phyloP scores from a whole-genome alignment of 208 protist species.

The Kentomonas sorsogonicus region DNA sequence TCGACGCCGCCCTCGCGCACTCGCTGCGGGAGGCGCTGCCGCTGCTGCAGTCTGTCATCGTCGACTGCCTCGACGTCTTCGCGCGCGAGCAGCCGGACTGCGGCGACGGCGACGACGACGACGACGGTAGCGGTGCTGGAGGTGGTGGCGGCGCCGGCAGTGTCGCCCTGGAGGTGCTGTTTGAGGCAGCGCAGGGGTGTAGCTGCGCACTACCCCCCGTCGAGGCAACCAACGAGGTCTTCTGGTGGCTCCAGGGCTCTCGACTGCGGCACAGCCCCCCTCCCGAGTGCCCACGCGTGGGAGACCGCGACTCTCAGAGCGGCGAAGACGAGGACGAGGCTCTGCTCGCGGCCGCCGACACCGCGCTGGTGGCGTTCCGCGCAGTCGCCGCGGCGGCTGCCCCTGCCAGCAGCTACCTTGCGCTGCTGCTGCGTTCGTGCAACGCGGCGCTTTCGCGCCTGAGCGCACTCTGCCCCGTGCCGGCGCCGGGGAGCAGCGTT shows the following conservation, averaged over 20 bases:
- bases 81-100: constrained; percentile 11
- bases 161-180: constrained; percentile 21
- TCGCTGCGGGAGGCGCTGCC: not conserved
- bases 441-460: constrained; percentile 22
- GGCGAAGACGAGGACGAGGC: no score
- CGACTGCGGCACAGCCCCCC: not conserved
- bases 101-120: no score
- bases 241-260: constrained; percentile 17
- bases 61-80: constrained; percentile 20
- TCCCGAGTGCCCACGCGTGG: not conserved
- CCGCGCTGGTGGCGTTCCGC: no score
- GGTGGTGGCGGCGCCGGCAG: constrained; percentile 19
- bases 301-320: no score
- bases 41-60: constrained; percentile 12
- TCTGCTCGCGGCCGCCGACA: no score
- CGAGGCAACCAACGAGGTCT: constrained; percentile 19
- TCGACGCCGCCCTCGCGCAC: not conserved
- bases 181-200: constrained; percentile 17
- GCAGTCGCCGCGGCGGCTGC: no score
- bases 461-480: constrained; percentile 12
- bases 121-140: no score
- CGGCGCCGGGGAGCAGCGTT: not conserved
- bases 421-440: no score
- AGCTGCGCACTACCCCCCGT: constrained; percentile 19
- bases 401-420: no score